Percentiles rank a stretch among this genome's conserved stretches.
phyloP scores from a whole-genome alignment of 2,329 filamentous ascomycete genomes.

The Lizonia empirigonia region DNA sequence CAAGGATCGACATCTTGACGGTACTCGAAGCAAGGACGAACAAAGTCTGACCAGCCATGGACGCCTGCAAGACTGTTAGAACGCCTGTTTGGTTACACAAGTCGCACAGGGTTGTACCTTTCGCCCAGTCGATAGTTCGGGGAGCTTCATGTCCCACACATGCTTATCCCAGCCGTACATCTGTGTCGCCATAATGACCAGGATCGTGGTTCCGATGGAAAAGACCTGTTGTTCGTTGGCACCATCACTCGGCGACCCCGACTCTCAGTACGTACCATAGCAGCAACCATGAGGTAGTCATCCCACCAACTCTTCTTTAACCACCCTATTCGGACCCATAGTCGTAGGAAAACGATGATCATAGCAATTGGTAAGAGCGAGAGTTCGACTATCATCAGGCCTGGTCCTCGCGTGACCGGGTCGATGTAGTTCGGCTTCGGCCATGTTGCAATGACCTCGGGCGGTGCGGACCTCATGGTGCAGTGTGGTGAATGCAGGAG shows the following conservation, averaged over 20 bases:
- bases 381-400: conserved; percentile 50
- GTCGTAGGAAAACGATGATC: conserved; percentile 41
- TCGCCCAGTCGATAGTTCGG: conserved; percentile 40
- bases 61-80: conserved; percentile 40
- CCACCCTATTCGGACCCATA: conserved; percentile 46
- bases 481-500: conserved; percentile 9
- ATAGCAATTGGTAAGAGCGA: conserved; percentile 46
- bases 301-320: conserved; percentile 48
- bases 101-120: conserved; percentile 36
- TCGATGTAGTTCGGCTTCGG: conserved; percentile 53
- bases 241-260: conserved; percentile 19
- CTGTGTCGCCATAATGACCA: conserved; percentile 45
- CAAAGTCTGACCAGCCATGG: conserved; percentile 46
- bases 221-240: conserved; percentile 37
- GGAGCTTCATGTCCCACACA: conserved; percentile 43
- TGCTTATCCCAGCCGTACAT: conserved; percentile 49
- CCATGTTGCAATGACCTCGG: conserved; percentile 47
- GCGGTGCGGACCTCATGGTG: conserved; percentile 43
- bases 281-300: conserved; percentile 47
- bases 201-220: conserved; percentile 39
- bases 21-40: conserved; percentile 48
- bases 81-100: conserved; percentile 24
- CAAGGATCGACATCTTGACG: conserved; percentile 48
- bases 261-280: conserved; percentile 37
- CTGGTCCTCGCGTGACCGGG: conserved; percentile 50